Percentiles rank a stretch among this genome's conserved stretches.
Conservation (phyloP, 768 basidiomycete species). For the Podaxis rugospora region DNA sequence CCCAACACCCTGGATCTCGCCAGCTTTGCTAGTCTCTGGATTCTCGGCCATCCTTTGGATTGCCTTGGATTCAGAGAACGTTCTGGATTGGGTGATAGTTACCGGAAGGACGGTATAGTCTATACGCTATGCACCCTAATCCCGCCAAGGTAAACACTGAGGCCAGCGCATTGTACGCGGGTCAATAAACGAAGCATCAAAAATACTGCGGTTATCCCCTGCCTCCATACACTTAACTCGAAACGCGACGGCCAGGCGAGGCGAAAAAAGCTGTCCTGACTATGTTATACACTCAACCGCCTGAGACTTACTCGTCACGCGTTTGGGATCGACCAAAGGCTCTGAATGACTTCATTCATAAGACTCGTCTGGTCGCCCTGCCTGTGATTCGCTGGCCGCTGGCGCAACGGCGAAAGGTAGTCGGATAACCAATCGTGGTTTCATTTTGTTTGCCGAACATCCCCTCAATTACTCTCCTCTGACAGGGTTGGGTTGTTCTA, state of each 20-base stretch:
- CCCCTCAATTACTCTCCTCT: background rate
- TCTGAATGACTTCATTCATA: background rate
- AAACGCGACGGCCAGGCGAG: background rate
- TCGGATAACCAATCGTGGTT: background rate
- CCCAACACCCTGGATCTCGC: background rate
- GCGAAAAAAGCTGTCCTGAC: background rate
- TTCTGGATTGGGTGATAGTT: conserved; percentile 5
- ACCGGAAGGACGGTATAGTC: background rate
- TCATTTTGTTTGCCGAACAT: background rate
- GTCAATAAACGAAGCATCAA: background rate
- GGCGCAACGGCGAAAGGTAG: background rate
- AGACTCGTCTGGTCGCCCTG: background rate
- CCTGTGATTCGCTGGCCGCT: background rate
- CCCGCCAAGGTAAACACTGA: background rate
- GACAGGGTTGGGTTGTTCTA: background rate
- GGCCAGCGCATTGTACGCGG: background rate
- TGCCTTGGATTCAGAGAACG: background rate
- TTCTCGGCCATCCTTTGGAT: background rate
- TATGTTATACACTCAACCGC: background rate
- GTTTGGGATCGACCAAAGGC: background rate
- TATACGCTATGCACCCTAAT: background rate
- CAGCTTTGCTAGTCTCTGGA: background rate
- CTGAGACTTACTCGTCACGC: background rate
- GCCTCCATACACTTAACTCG: too few relatives aligned
- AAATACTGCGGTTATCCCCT: background rate